These are phyloP conservation scores for Neophaeococcomyces mojaviensis DNA, from an alignment of 2,329 filamentous ascomycete species.

Conservation along the genomic window DNA sequence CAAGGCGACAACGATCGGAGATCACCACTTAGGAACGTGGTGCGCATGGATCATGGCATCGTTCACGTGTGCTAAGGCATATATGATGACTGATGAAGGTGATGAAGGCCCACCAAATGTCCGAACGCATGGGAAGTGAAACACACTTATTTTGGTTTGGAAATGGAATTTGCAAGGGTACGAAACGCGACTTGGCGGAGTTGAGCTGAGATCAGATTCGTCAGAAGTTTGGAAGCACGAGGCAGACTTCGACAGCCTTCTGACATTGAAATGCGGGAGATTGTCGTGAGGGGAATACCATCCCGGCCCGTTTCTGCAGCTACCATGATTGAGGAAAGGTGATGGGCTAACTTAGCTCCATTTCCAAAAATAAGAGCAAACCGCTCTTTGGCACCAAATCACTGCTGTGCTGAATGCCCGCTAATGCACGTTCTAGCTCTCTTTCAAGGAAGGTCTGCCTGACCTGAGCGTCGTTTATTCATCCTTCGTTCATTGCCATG, in stretches of 20 bases:
- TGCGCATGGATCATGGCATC: no score
- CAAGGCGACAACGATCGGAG: no score
- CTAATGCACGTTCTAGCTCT: not conserved
- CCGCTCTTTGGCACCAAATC: slow-evolving; percentile 2
- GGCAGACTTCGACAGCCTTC: slow-evolving; percentile 8
- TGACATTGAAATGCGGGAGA: not conserved
- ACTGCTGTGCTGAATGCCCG: not conserved
- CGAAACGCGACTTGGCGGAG: not conserved
- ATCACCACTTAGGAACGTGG: no score
- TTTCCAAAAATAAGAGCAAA: slow-evolving; percentile 3
- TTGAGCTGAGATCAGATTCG: not conserved
- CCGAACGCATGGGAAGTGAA: no score
- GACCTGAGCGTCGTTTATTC: not conserved
- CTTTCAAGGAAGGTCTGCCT: not conserved
- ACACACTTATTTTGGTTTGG: no score
- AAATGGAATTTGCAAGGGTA: not conserved
- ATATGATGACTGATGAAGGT: no score
- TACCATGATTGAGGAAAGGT: not conserved
- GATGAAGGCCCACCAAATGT: no score
- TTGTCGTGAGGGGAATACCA: not conserved
- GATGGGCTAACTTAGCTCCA: not conserved
- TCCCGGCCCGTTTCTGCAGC: not conserved
- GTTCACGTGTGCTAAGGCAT: no score
- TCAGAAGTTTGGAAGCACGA: not conserved
- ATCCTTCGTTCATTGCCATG: slow-evolving; percentile 1